phyloP scores from a whole-genome alignment of 1,284 basidiomycete genomes.

The Wallemia hederae region DNA sequence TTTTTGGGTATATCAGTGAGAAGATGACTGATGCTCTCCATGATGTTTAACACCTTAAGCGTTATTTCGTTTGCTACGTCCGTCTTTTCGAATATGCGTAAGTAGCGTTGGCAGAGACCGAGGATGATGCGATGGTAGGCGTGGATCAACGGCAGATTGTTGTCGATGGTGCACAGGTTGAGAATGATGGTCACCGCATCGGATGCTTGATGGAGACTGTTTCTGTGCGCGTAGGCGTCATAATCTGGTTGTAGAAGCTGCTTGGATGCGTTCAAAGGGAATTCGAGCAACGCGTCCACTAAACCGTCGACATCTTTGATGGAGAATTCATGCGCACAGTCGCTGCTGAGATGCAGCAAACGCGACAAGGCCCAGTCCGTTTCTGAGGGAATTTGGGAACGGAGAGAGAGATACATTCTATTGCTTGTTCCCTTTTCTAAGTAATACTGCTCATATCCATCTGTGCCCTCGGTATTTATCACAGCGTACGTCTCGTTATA shows the following conservation, averaged over 20 bases:
- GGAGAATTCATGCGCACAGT: slow-evolving; percentile 35
- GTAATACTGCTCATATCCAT: slow-evolving; percentile 16
- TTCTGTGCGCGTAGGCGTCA: neutral
- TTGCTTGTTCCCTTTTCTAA: slow-evolving; percentile 38
- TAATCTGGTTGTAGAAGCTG: neutral
- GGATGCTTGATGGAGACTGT: neutral
- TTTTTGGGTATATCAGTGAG: neutral
- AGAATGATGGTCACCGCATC: neutral
- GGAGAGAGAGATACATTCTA: slow-evolving; percentile 46
- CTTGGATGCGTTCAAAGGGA: neutral
- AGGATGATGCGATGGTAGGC: neutral
- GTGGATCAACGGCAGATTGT: neutral
- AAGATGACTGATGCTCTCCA: neutral
- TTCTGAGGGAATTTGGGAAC: slow-evolving; percentile 41
- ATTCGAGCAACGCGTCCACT: slow-evolving; percentile 36
- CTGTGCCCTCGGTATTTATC: neutral
- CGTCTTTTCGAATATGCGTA: neutral
- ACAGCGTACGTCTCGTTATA: neutral
- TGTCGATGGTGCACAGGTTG: neutral
- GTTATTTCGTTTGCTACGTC: neutral
- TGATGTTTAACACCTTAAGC: neutral
- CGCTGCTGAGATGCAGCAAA: slow-evolving; percentile 32
- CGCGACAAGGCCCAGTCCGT: slow-evolving; percentile 52
- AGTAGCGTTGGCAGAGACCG: neutral
- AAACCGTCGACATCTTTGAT: slow-evolving; percentile 38